Evolutionary conservation across 768 basidiomycete genomes (phyloP).

Genomic region (Cytidiella melzeri): DNA sequence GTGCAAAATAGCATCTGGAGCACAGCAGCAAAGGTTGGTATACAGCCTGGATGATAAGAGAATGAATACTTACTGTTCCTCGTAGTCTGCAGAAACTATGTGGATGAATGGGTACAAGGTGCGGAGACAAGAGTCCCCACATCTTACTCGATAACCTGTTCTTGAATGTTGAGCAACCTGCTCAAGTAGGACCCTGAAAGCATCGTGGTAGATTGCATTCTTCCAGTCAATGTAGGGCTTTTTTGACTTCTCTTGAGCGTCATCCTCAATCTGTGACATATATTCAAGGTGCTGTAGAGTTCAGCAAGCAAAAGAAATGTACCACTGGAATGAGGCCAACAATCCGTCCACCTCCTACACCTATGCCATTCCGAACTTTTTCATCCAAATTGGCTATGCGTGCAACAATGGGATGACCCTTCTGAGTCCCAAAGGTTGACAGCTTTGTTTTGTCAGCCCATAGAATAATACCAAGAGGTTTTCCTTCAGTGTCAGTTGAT

Average conservation of each 20-base stretch:
- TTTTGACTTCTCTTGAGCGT: slow-evolving; percentile 7
- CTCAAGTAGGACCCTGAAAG: slow-evolving; percentile 14
- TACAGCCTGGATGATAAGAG: slow-evolving; percentile 2
- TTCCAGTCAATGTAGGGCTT: slow-evolving; percentile 15
- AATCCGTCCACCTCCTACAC: slow-evolving; percentile 16
- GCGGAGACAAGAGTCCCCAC: slow-evolving; percentile 3
- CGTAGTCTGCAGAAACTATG: slow-evolving; percentile 24
- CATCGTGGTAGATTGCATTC: slow-evolving; percentile 18
- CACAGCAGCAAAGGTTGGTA: neutral
- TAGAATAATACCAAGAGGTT: slow-evolving; percentile 7
- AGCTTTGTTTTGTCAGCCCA: slow-evolving; percentile 20
- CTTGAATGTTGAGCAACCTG: slow-evolving; percentile 9
- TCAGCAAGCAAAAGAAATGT: neutral
- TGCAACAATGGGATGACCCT: slow-evolving; percentile 19
- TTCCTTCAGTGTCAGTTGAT: neutral
- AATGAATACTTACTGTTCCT: slow-evolving; percentile 21
- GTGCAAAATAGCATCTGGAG: slow-evolving; percentile 16
- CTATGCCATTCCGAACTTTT: slow-evolving; percentile 11
- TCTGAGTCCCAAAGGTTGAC: slow-evolving; percentile 14
- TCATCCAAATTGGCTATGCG: slow-evolving; percentile 16
- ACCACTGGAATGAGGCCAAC: slow-evolving; percentile 24
- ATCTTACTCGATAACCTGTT: slow-evolving; percentile 12
- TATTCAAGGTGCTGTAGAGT: neutral
- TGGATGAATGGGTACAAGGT: slow-evolving; percentile 17
- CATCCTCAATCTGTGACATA: neutral